Evolutionary conservation across 768 basidiomycete species (phyloP).

Genomic region (Aureoboletus auriporus): DNA sequence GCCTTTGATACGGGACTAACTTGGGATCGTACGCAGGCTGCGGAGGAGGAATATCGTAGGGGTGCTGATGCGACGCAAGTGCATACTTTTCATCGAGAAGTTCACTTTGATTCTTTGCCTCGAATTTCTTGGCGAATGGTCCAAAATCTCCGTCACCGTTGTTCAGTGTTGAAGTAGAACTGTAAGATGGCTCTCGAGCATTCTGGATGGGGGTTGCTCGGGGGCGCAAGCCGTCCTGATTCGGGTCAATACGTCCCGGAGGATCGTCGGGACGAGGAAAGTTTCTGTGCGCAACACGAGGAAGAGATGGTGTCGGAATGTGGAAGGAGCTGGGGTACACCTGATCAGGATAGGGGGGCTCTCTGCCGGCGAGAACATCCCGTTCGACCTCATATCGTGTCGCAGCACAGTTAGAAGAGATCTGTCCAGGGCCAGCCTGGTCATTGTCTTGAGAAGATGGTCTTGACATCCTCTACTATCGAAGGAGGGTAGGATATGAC

Average conservation of each 20-base stretch:
- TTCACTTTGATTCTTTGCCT: conserved; percentile 9
- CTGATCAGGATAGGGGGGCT: conserved; percentile 2
- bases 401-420: background rate
- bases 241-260: conserved; percentile 2
- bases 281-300: conserved; percentile 4
- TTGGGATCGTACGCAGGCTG: conserved; percentile 35
- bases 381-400: background rate
- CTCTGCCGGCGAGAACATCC: background rate
- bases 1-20: conserved; percentile 5
- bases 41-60: conserved; percentile 58
- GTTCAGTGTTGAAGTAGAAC: conserved; percentile 38
- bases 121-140: conserved; percentile 13
- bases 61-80: conserved; percentile 55
- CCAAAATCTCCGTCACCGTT: conserved; percentile 18
- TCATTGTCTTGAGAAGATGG: conserved; percentile 2
- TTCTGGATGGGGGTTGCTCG: conserved; percentile 14
- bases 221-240: conserved; percentile 9
- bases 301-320: conserved; percentile 1
- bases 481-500: conserved; percentile 13
- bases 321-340: conserved; percentile 9
- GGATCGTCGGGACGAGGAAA: background rate
- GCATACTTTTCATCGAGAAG: conserved; percentile 41
- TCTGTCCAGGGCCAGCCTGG: conserved; percentile 22
- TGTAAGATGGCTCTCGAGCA: conserved; percentile 30
- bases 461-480: conserved; percentile 15